Evolutionary conservation across 345 rosid genomes (phyloP).

Genomic region (Populus pruinosa): DNA sequence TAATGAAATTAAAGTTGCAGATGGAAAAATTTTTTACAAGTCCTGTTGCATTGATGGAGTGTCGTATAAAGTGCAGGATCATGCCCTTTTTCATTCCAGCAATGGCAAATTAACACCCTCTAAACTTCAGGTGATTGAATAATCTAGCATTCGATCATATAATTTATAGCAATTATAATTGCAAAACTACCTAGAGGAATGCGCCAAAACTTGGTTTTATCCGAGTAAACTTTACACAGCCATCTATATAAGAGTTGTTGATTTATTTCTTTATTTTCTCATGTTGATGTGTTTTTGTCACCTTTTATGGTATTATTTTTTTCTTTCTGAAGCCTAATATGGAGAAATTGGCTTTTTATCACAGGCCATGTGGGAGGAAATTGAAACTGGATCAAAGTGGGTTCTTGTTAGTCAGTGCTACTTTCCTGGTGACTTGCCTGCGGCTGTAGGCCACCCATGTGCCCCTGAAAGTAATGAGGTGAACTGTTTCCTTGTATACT

Average conservation of each 20-base stretch:
- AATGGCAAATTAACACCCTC: slow-evolving; percentile 45
- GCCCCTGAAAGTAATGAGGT: slow-evolving; percentile 61
- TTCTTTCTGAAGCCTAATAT: background rate
- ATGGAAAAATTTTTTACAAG: slow-evolving; percentile 46
- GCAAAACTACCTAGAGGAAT: background rate
- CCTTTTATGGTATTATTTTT: background rate
- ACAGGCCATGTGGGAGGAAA: slow-evolving; percentile 77
- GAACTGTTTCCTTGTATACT: slow-evolving; percentile 6
- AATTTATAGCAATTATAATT: background rate
- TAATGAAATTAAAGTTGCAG: slow-evolving; percentile 28
- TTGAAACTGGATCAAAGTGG: slow-evolving; percentile 52
- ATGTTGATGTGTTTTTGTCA: background rate
- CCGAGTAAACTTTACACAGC: background rate
- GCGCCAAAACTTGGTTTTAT: background rate
- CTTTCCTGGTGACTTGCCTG: slow-evolving; percentile 66
- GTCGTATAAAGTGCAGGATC: slow-evolving; percentile 52
- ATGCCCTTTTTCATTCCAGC: slow-evolving; percentile 47
- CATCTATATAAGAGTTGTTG: background rate
- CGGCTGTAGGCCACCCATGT: slow-evolving; percentile 53
- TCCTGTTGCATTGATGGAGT: slow-evolving; percentile 52
- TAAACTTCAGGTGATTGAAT: slow-evolving; percentile 53
- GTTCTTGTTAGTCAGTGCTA: slow-evolving; percentile 51
- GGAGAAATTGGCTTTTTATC: background rate
- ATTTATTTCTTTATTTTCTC: background rate
- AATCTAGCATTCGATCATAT: background rate